These are phyloP conservation scores for Ambrosia artemisiifolia DNA, from an alignment of 129 eudicot species.

Conservation along the genomic window DNA sequence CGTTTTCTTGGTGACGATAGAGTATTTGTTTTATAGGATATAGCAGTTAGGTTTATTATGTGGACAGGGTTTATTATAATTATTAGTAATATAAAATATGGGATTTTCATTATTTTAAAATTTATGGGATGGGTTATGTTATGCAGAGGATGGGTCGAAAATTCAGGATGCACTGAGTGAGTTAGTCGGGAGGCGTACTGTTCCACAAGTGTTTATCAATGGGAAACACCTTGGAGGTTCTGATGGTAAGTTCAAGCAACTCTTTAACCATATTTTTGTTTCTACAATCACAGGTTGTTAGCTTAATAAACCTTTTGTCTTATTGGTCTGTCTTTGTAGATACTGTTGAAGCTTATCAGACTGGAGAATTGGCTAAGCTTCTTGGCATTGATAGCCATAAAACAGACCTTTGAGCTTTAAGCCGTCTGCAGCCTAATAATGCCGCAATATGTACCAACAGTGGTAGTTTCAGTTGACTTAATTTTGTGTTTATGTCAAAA, in stretches of 20 bases:
- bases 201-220: constrained; percentile 93
- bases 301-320: not conserved
- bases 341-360: constrained; percentile 82
- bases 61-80: too few relatives aligned
- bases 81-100: too few relatives aligned
- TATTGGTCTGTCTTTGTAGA: constrained; percentile 38
- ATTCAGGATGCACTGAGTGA: constrained; percentile 82
- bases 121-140: constrained; percentile 5
- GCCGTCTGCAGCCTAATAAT: not conserved
- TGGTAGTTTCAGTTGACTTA: constrained; percentile 7
- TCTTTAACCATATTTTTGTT: not conserved
- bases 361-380: constrained; percentile 72
- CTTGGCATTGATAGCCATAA: constrained; percentile 44
- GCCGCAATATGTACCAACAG: not conserved
- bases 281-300: not conserved
- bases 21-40: not conserved
- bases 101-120: too few relatives aligned
- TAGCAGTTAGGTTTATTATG: too few relatives aligned
- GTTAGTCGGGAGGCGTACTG: constrained; percentile 85
- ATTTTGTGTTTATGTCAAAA: not conserved
- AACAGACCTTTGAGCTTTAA: constrained; percentile 30
- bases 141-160: constrained; percentile 67
- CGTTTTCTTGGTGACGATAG: not conserved
- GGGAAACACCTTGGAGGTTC: constrained; percentile 99
- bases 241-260: constrained; percentile 60